Evolutionary conservation across 2,329 filamentous ascomycete genomes (phyloP), one percentile per base, ranked within the genome.

Genomic region (Fusarium sp.): DNA sequence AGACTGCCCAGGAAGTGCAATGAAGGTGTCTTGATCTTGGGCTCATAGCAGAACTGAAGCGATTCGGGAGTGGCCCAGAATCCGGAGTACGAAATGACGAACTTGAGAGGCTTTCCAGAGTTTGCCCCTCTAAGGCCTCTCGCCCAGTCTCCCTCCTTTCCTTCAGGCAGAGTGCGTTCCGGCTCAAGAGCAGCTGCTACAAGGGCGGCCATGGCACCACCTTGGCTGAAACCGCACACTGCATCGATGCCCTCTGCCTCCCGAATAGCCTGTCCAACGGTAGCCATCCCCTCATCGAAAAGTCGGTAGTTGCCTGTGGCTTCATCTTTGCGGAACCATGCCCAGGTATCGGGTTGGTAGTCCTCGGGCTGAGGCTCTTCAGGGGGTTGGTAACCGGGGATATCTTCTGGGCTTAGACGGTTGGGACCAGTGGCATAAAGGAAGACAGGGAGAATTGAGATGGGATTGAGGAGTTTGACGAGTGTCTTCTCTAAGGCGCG

Each of bases 401-500:
- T 91, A 73, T 95, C 92, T 55, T 84, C 81, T 9, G 89, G 86
- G 35, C 83, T 85, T 18, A 95, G 88, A 7, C 85, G 87, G 77
- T 88, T 86, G 7, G 93, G 93, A 0, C 81, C 93, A 0, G 92
- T 93, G 8, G 92, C 91, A 82, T 93, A 94, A 78, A 90, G 81
- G 58, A 94, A 86, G 7, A 81, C 85, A 71, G 85, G 87, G 59
- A 80, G 85, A 76, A 89, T 80, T 74, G 85, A 84, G 61, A 88
- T 83, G 47, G 91, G 87, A 4, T 87, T 82, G 71, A 98, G 92
- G 33, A 89, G 84, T 79, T 97, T 97, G 68, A 85, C 81, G 63
- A 98, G 88, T 59, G 91, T 85, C 81, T 98, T 97, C 76, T 94
- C 90, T 3, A 98, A 86, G 15, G 94, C 94, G 80, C 94, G 93